Percentiles rank a stretch among this genome's conserved stretches.
These are phyloP conservation scores for Trametopsis cervina DNA, from an alignment of 768 basidiomycete species.

Conservation along the genomic window DNA sequence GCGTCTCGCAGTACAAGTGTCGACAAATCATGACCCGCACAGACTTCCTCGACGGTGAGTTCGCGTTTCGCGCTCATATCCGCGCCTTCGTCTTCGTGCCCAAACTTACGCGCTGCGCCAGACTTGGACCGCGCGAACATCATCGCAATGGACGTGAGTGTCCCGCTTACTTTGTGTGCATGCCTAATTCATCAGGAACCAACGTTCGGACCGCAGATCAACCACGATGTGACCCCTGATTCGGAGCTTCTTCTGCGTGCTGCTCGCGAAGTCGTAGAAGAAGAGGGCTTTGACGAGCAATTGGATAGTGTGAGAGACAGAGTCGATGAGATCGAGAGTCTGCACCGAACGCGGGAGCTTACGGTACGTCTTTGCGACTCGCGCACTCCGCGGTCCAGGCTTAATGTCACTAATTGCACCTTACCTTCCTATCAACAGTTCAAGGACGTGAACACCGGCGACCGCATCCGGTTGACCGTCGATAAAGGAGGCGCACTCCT, in stretches of 20 bases:
- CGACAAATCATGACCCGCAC: conserved; percentile 79
- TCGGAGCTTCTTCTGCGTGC: conserved; percentile 72
- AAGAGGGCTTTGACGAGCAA: conserved; percentile 75
- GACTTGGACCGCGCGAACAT: conserved; percentile 67
- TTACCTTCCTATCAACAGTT: conserved; percentile 24
- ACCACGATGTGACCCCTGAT: conserved; percentile 75
- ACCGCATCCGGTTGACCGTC: conserved; percentile 41
- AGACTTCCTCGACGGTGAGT: conserved; percentile 72
- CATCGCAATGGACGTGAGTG: conserved; percentile 69
- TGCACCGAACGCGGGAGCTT: conserved; percentile 72
- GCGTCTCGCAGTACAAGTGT: conserved; percentile 47
- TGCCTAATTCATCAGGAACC: not conserved
- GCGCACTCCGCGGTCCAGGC: not conserved
- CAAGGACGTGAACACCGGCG: conserved; percentile 33
- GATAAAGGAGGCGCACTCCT: conserved; percentile 46
- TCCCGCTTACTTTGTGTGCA: not conserved
- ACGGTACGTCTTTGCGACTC: conserved; percentile 41
- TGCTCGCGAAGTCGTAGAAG: conserved; percentile 60
- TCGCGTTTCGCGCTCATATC: too few relatives aligned
- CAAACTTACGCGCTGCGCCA: too few relatives aligned
- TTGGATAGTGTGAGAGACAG: conserved; percentile 67
- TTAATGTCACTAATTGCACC: not conserved
- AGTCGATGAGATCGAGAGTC: conserved; percentile 82
- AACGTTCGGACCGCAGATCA: conserved; percentile 34
- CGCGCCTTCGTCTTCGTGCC: too few relatives aligned